Percentiles rank a stretch among this genome's conserved stretches.
These are phyloP conservation scores for Byssochlamys sp. DNA, from an alignment of 2,329 filamentous ascomycete genomes.

Conservation along the genomic window DNA sequence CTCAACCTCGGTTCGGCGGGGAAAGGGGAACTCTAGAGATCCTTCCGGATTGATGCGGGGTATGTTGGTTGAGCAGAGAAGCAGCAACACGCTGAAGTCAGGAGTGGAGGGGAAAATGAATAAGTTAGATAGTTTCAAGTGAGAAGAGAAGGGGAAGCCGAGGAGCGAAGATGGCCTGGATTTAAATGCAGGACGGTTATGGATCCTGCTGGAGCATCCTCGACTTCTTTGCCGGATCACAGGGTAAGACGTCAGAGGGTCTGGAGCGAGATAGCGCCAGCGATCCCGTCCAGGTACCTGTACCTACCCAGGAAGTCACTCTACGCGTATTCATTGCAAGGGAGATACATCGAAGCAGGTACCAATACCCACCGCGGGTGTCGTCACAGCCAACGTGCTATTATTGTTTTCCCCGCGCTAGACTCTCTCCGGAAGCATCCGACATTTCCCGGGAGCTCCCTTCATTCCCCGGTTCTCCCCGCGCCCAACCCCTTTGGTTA, in stretches of 20 bases:
- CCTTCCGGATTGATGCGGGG: constrained; percentile 2
- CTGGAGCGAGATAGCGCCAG: neutral
- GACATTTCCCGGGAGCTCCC: constrained; percentile 10
- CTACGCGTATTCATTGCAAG: neutral
- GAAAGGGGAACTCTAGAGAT: constrained; percentile 1
- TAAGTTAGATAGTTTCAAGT: neutral
- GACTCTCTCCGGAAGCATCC: constrained; percentile 7
- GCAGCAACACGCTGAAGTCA: neutral
- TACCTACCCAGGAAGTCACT: neutral
- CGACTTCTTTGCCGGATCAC: neutral
- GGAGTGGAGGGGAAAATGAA: neutral
- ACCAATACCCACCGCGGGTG: constrained; percentile 5
- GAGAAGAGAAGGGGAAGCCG: neutral
- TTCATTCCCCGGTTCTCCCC: constrained; percentile 14
- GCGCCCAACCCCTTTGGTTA: neutral
- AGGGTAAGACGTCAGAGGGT: constrained; percentile 5
- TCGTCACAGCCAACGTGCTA: constrained; percentile 7
- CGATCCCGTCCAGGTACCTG: neutral
- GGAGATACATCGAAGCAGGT: neutral
- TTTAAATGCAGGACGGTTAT: neutral
- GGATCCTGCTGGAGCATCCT: neutral
- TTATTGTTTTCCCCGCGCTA: constrained; percentile 11
- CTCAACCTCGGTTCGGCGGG: constrained; percentile 22
- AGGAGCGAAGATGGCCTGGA: neutral
- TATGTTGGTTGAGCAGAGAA: neutral